A percentile compares a stretch with the other conserved stretches of the same genome.
Evolutionary conservation across 148 eudicot species (phyloP).

Genomic region (Rhododendron ferrugineum): DNA sequence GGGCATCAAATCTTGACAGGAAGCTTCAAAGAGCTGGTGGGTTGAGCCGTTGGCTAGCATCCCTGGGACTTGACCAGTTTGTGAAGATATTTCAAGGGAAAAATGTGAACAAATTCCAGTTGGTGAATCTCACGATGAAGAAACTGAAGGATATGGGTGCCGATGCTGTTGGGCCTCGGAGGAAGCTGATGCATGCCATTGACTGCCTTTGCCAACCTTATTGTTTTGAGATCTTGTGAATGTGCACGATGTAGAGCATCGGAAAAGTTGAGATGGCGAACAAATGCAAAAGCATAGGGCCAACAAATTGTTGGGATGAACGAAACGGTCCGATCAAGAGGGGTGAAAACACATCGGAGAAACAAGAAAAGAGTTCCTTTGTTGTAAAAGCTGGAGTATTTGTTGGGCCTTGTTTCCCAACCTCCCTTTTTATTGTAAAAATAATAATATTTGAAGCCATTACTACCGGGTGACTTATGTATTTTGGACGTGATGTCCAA

Average conservation of each 20-base stretch:
- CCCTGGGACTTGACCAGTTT: constrained; percentile 67
- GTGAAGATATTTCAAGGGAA: constrained; percentile 42
- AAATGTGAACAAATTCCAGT: constrained; percentile 53
- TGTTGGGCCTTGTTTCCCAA: neutral
- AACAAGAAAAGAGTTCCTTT: neutral
- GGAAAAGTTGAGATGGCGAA: neutral
- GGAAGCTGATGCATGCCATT: constrained; percentile 90
- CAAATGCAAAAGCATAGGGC: neutral
- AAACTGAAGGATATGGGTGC: constrained; percentile 95
- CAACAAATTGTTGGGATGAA: neutral
- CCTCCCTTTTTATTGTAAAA: neutral
- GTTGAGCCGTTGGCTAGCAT: constrained; percentile 63
- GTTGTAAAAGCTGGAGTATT: neutral
- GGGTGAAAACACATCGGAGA: neutral
- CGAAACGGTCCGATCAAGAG: neutral
- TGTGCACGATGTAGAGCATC: neutral
- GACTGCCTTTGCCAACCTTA: constrained; percentile 64
- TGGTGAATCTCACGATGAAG: constrained; percentile 68
- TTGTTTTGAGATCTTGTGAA: constrained; percentile 27
- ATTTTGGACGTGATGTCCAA: neutral
- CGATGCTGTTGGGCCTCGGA: constrained; percentile 80
- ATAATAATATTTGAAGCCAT: neutral
- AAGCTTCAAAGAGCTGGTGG: constrained; percentile 82
- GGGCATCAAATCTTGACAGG: constrained; percentile 59
- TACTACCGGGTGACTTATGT: neutral